phyloP scores from a whole-genome alignment of 805 yeast species.

The Vanderwaltozyma yarrowii region DNA sequence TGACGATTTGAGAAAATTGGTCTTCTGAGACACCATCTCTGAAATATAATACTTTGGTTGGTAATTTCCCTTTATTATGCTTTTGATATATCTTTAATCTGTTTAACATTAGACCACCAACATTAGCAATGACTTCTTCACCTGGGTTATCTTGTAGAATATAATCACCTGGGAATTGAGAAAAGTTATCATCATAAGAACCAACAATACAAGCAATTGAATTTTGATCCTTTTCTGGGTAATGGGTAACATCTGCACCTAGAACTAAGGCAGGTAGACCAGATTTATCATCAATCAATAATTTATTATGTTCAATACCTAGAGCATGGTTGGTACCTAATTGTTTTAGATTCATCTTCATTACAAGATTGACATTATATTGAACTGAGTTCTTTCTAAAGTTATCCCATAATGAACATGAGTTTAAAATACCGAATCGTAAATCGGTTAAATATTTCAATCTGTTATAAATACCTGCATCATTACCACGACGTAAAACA shows the following conservation, averaged over 20 bases:
- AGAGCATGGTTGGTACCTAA: constrained; percentile 16
- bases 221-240: constrained; percentile 17
- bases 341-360: constrained; percentile 18
- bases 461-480: constrained; percentile 12
- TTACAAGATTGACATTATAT: constrained; percentile 14
- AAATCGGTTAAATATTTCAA: constrained; percentile 15
- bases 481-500: constrained; percentile 7
- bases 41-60: constrained; percentile 15
- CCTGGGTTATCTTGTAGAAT: constrained; percentile 13
- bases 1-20: constrained; percentile 14
- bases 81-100: constrained; percentile 11
- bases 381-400: constrained; percentile 12
- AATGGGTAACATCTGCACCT: constrained; percentile 21
- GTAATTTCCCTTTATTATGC: constrained; percentile 15
- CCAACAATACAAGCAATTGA: constrained; percentile 16
- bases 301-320: constrained; percentile 3
- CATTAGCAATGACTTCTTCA: constrained; percentile 13
- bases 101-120: constrained; percentile 9
- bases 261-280: constrained; percentile 14
- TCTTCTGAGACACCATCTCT: constrained; percentile 21
- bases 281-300: constrained; percentile 10
- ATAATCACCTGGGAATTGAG: constrained; percentile 19
- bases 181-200: constrained; percentile 12
- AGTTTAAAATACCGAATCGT: constrained; percentile 14
- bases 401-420: constrained; percentile 15